Base-by-base conservation (phyloP, 75 land plant species). In the Selaginella tamariscina region DNA sequence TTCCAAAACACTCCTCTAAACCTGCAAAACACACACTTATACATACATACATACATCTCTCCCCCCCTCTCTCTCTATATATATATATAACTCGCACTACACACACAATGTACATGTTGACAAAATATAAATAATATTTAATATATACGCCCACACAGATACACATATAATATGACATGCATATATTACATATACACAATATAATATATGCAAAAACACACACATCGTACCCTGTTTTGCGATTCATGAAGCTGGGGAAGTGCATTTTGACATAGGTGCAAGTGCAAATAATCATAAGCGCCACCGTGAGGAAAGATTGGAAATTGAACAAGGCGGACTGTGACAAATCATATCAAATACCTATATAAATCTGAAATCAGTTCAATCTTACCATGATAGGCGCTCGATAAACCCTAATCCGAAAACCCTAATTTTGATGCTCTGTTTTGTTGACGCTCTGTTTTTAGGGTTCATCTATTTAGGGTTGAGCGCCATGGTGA, bases 241-340 rank as follows among this genome's bases (percentile, higher is more conserved):
- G 88, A n/a, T 85, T 84, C 59, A 90, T 76, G 26, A 90, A 67
- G 13, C 81, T 78, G 1, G 96, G 96, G 73, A 88, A 85, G 13
- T 88, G 96, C 78, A 90, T 81, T 75, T 90, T 90, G 74, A 90
- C 30, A 68, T 77, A 90, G 31, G 91, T 88, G 81, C 96, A 90
- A n/a, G 96, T 80, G 69, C 96, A 90, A 54, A 90, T 88, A 24
- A 74, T 84, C 68, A 90, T 75, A 69, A 90, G 64, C 71, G 87
- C 88, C 30, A 90, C 96, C 39, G 88, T 90, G 56, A 90, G 68
- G 72, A 90, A 90, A 0, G 92, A 88, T 67, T 90, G 96, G 68
- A 90, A 90, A 78, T 88, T 88, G 81, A 90, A 90, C 0, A 90
- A 75, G n/a, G 96, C 96, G 31, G 96, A 90, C 96, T 90, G 88